Evolutionary conservation across 2,329 filamentous ascomycete genomes (phyloP).

Genomic region (Paecilomyces sp.): DNA sequence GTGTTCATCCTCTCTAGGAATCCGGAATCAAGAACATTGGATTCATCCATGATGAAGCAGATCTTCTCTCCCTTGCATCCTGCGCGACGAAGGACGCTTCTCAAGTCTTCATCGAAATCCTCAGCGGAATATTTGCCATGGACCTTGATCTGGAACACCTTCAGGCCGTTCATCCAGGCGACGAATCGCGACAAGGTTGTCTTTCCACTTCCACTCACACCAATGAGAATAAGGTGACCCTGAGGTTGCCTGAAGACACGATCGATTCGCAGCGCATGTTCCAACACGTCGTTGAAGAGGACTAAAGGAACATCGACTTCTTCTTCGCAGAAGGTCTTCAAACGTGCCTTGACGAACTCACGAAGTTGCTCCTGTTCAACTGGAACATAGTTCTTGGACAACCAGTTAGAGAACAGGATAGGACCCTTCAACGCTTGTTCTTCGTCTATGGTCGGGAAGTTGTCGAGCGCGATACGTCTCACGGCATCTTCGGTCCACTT

Average conservation of each 20-base stretch:
- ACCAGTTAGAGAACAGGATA: constrained; percentile 98
- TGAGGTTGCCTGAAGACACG: constrained; percentile 97
- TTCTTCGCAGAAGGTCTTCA: constrained; percentile 98
- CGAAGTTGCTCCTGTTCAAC: constrained; percentile 91
- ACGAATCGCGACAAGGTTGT: constrained; percentile 97
- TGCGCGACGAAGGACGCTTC: constrained; percentile 85
- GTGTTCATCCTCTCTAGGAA: constrained; percentile 99
- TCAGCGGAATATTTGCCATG: constrained; percentile 97
- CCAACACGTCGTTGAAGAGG: constrained; percentile 97
- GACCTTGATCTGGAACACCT: constrained; percentile 99
- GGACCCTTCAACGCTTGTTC: constrained; percentile 81
- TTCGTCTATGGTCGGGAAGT: constrained; percentile 94
- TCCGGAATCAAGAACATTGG: constrained; percentile 95
- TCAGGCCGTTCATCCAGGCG: constrained; percentile 99
- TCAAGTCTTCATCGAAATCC: constrained; percentile 96
- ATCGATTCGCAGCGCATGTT: constrained; percentile 96
- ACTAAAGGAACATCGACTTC: constrained; percentile 98
- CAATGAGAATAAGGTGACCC: constrained; percentile 95
- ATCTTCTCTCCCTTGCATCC: constrained; percentile 99
- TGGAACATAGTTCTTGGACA: constrained; percentile 96
- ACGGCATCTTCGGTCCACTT: constrained; percentile 91
- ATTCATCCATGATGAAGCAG: constrained; percentile 99
- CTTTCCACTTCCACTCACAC: constrained; percentile 97
- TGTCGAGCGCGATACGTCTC: constrained; percentile 75
- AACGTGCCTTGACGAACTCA: constrained; percentile 93